Evolutionary conservation across 371 early-diverging fungal species (phyloP).

Genomic region (Rhizopus stolonifer): DNA sequence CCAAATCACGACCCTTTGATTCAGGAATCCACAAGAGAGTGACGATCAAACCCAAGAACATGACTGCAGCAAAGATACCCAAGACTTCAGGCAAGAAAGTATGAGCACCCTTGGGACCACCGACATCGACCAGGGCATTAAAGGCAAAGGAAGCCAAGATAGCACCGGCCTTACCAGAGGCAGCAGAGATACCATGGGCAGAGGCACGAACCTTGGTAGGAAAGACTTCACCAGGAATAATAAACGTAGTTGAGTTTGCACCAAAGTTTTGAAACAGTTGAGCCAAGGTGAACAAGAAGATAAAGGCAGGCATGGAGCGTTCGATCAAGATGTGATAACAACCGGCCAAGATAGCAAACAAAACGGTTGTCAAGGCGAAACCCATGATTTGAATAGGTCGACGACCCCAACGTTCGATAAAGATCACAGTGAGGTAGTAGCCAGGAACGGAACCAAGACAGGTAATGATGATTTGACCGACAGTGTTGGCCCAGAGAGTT

Average conservation of each 20-base stretch:
- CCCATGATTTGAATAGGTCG: constrained; percentile 80
- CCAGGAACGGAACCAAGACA: constrained; percentile 87
- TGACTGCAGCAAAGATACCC: constrained; percentile 67
- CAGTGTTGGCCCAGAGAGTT: constrained; percentile 59
- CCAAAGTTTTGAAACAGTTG: constrained; percentile 89
- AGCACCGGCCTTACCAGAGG: constrained; percentile 86
- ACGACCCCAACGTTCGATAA: constrained; percentile 80
- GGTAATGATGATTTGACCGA: constrained; percentile 83
- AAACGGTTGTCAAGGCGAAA: constrained; percentile 68
- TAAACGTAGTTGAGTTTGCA: constrained; percentile 89
- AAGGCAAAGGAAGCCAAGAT: constrained; percentile 57
- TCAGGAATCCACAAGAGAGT: constrained; percentile 56
- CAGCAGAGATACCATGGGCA: constrained; percentile 88
- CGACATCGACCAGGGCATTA: constrained; percentile 58
- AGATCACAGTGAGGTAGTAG: constrained; percentile 80
- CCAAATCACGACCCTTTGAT: constrained; percentile 56
- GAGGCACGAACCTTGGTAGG: constrained; percentile 87
- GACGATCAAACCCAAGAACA: constrained; percentile 63
- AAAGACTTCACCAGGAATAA: constrained; percentile 89
- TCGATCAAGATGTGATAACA: constrained; percentile 59
- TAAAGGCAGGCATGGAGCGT: constrained; percentile 64
- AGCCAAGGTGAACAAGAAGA: constrained; percentile 72
- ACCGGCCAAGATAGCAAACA: constrained; percentile 76
- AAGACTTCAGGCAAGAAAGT: constrained; percentile 67
- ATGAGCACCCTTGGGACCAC: constrained; percentile 53